A percentile compares a stretch with the other conserved stretches of the same genome.
These are phyloP conservation scores for Quercus agrifolia DNA, from an alignment of 306 rosid genomes.

Conservation along the genomic window DNA sequence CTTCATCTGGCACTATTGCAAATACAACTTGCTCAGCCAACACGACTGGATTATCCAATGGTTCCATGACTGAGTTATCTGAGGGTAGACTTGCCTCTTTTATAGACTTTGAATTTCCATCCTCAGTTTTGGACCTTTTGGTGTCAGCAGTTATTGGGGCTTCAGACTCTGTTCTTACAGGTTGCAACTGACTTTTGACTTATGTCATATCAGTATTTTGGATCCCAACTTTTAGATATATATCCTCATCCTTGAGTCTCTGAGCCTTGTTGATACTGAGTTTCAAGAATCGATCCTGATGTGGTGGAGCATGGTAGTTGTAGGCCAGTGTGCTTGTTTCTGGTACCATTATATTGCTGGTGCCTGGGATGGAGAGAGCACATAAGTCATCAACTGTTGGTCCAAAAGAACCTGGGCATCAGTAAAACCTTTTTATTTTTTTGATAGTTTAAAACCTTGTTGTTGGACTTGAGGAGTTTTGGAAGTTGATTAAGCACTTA, in stretches of 20 bases:
- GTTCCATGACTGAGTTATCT: not conserved
- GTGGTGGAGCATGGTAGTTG: not conserved
- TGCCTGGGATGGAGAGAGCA: conserved; percentile 41
- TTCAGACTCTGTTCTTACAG: not conserved
- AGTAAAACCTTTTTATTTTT: conserved; percentile 23
- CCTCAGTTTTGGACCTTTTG: not conserved
- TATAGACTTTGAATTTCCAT: not conserved
- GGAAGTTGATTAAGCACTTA: conserved; percentile 34
- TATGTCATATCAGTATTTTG: conserved; percentile 3
- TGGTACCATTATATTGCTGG: conserved; percentile 17
- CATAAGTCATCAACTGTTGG: conserved; percentile 55
- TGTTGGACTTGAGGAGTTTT: conserved; percentile 22
- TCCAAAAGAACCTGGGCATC: conserved; percentile 77
- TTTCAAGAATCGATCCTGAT: not conserved
- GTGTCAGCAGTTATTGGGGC: not conserved
- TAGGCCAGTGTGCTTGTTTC: conserved; percentile 5
- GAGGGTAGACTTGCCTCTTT: not conserved
- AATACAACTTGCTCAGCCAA: conserved; percentile 5
- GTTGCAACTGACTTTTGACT: conserved; percentile 11
- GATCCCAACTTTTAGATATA: conserved; percentile 7
- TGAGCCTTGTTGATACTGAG: conserved; percentile 10
- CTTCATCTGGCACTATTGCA: not conserved
- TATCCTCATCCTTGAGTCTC: conserved; percentile 9
- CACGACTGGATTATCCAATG: conserved; percentile 11
- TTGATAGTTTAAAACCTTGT: too few relatives aligned